Evolutionary conservation across 345 rosid genomes (phyloP), one percentile per base, ranked within the genome.

Genomic region (Atalantia buxifolia): DNA sequence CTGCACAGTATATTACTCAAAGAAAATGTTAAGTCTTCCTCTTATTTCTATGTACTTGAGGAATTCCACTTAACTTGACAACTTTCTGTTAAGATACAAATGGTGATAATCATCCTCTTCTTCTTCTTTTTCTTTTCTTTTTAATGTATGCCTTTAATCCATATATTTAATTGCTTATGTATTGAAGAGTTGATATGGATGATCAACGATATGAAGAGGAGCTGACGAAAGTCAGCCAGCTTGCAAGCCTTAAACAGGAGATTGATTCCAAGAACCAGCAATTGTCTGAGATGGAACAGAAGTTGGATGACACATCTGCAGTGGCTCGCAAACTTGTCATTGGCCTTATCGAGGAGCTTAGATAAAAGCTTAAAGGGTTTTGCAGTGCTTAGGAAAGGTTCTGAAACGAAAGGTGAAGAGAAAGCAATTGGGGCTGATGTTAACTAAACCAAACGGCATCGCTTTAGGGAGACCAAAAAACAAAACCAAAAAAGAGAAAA

Each of bases 251-350:
- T 25, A 4, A 53, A 33, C 24, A 66, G 18, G 78, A 83, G 78
- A 77, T 67, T 40, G 80, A 63, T 30, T 62, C 28, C 69, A 79
- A 64, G n/a, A 79, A 79, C 35, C 33, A 73, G 53, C 77, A 73
- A 72, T n/a, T 68, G 50, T 28, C 45, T 55, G 57, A 72, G 42
- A 30, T 73, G 67, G 55, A 77, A 65, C 65, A 33, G 48, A 33
- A 50, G n/a, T 30, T 25, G 73, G 19, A 60, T n/a, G 78, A 72
- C 18, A 48, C 61, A 16, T 9, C 4, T 16, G 67, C 71, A 53
- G 31, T 14, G 53, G 19, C 42, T 69, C 31, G 36, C 18, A 61
- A 35, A n/a, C 28, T 77, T 4, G 18, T 73, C 5, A 30, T 35
- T 77, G 72, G 56, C 7, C 83, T 79, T 6, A 53, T 33, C 13